phyloP scores from a whole-genome alignment of 2,329 filamentous ascomycete genomes.

The Botrytis fragariae region DNA sequence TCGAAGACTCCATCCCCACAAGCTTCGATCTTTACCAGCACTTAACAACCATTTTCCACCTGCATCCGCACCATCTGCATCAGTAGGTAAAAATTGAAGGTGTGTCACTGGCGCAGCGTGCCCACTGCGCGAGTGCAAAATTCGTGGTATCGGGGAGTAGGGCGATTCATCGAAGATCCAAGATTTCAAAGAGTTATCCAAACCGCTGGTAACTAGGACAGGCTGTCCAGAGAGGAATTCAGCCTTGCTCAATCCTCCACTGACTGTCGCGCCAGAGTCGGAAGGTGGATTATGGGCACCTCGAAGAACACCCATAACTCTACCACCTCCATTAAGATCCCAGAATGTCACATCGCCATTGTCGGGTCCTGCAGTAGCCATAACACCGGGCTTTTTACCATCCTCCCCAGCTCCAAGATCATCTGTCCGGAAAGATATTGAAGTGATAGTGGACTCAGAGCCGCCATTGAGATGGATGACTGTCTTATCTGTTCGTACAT shows the following conservation, averaged over 20 bases:
- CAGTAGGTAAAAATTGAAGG: constrained; percentile 79
- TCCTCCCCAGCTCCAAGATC: constrained; percentile 84
- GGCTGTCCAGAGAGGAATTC: constrained; percentile 89
- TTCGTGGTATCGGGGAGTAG: constrained; percentile 81
- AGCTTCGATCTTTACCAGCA: constrained; percentile 80
- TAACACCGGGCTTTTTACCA: constrained; percentile 80
- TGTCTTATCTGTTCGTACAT: constrained; percentile 74
- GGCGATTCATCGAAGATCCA: constrained; percentile 96
- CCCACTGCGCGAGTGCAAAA: constrained; percentile 81
- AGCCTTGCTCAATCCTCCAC: constrained; percentile 79
- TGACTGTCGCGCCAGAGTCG: constrained; percentile 50
- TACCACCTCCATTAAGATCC: constrained; percentile 88
- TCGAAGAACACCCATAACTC: constrained; percentile 80
- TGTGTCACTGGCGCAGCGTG: constrained; percentile 84
- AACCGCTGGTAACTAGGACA: constrained; percentile 83
- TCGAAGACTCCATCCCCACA: constrained; percentile 95
- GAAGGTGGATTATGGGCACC: constrained; percentile 79
- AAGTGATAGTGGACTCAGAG: constrained; percentile 66
- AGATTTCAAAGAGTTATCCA: constrained; percentile 90
- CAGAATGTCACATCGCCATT: constrained; percentile 92
- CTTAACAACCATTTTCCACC: constrained; percentile 93
- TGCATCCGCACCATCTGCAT: constrained; percentile 84
- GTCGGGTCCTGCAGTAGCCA: constrained; percentile 80
- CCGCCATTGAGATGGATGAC: constrained; percentile 68
- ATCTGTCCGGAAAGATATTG: constrained; percentile 88